A percentile compares a stretch with the other conserved stretches of the same genome.
These are phyloP conservation scores for Pythium guiyangense DNA, from an alignment of 352 stramenopile species.

Conservation along the genomic window DNA sequence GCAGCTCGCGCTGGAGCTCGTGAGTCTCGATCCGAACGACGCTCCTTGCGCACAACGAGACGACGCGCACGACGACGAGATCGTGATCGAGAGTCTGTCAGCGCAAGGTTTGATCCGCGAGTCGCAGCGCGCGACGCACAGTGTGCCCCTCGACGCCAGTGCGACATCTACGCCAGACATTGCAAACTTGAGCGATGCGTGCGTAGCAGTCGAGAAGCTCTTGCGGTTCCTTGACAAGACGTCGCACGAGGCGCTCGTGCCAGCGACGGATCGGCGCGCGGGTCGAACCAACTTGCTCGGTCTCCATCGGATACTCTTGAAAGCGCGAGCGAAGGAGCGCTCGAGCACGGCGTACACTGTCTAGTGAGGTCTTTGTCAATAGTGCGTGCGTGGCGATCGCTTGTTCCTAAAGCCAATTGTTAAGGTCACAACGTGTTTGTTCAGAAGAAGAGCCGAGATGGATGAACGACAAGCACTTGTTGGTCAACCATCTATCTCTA, in stretches of 20 bases:
- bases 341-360: slow-evolving; percentile 18
- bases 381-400: background rate
- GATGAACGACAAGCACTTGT: too few relatives aligned
- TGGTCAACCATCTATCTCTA: too few relatives aligned
- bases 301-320: slow-evolving; percentile 47
- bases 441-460: too few relatives aligned
- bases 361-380: background rate
- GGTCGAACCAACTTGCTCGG: slow-evolving; percentile 40
- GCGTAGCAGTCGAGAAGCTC: slow-evolving; percentile 29
- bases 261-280: slow-evolving; percentile 31
- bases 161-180: slow-evolving; percentile 15
- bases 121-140: slow-evolving; percentile 22
- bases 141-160: slow-evolving; percentile 12
- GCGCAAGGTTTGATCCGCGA: slow-evolving; percentile 49
- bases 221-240: slow-evolving; percentile 38
- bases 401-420: too few relatives aligned
- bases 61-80: slow-evolving; percentile 47
- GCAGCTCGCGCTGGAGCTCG: slow-evolving; percentile 31
- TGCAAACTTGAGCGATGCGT: slow-evolving; percentile 30
- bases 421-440: too few relatives aligned
- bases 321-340: slow-evolving; percentile 37
- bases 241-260: slow-evolving; percentile 15
- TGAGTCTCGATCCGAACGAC: slow-evolving; percentile 41
- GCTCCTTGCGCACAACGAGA: slow-evolving; percentile 4
- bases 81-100: slow-evolving; percentile 55